Base-by-base conservation (phyloP, 2,329 filamentous ascomycete species). In the Aureobasidium leucospermi region DNA sequence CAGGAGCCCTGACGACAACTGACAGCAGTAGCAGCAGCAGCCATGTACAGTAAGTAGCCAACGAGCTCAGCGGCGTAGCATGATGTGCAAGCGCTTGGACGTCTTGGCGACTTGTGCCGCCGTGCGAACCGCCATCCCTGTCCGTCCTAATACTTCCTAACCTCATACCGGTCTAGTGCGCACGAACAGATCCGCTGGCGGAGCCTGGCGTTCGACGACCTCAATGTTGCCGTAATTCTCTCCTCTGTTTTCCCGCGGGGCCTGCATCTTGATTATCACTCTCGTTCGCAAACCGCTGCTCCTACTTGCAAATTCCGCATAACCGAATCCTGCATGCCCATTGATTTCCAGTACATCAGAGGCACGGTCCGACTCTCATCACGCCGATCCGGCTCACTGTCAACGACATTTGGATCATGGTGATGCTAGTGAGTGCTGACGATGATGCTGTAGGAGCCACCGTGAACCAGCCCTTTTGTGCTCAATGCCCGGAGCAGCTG, bases 81-180 rank as follows among this genome's bases (percentile, higher is more conserved):
- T 58, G 55, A 58, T 58, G 55, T 48, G 43, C 55, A 58, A 58
- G 55, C 55, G 43, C 55, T 58, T 48, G 55, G 53, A 39, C 31
- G 42, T 8, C 55, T 58, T 58, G 55, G 53, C 43, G 15, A 45
- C 15, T 41, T 48, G 55, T 47, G 43, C 55, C 55, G 52, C 52
- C 52, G 52, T 57, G 52, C 42, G 43, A 58, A 58, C 55, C 55
- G 55, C 42, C 36, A 58, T 58, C 55, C 55, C 55, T 58, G 55
- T 58, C 43, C 55, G 43, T 36, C 43, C 34, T 32, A 47, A 34
- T 13, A 16, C 39, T 19, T 29, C 41, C 55, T 58, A 47, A 23
- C 42, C 55, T 58, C 32, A 34, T 45, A 16, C 32, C 6, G 32
- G 55, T 31, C 32, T 58, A 58, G 55, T 58, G 55, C 34, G 28